phyloP scores from a whole-genome alignment of 1,284 basidiomycete genomes.

The Takashimella tepidaria region DNA sequence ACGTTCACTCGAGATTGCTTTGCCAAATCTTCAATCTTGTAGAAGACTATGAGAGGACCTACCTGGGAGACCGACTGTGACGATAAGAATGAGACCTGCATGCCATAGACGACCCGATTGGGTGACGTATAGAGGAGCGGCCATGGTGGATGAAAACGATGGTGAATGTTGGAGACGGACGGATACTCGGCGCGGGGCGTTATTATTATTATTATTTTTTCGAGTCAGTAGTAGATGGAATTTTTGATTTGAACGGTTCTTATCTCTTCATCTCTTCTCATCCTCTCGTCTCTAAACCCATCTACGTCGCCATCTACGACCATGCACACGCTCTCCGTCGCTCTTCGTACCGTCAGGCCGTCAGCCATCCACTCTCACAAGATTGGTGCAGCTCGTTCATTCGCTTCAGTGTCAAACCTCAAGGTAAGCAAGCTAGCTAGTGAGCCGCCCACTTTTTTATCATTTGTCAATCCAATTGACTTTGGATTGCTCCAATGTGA shows the following conservation, averaged over 20 bases:
- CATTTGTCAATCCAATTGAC: not conserved
- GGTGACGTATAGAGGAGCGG: slow-evolving; percentile 79
- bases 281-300: not conserved
- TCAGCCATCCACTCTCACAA: not conserved
- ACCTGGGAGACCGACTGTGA: slow-evolving; percentile 81
- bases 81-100: slow-evolving; percentile 88
- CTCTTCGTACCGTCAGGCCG: not conserved
- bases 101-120: slow-evolving; percentile 71
- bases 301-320: not conserved
- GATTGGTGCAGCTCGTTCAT: not conserved
- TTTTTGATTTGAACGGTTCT: not conserved
- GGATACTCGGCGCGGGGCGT: not conserved
- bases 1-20: not conserved
- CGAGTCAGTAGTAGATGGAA: too few species aligned
- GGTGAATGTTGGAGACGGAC: not conserved
- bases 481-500: not conserved
- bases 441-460: too few species aligned
- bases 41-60: slow-evolving; percentile 8
- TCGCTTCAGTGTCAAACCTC: not conserved
- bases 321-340: not conserved
- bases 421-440: not conserved
- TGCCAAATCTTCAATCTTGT: not conserved
- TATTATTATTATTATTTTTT: too few species aligned
- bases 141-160: slow-evolving; percentile 53
- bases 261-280: not conserved